A percentile compares a stretch with the other conserved stretches of the same genome.
Conservation (phyloP, 2,329 filamentous ascomycete genomes). For the Pestalotiopsis sp. region DNA sequence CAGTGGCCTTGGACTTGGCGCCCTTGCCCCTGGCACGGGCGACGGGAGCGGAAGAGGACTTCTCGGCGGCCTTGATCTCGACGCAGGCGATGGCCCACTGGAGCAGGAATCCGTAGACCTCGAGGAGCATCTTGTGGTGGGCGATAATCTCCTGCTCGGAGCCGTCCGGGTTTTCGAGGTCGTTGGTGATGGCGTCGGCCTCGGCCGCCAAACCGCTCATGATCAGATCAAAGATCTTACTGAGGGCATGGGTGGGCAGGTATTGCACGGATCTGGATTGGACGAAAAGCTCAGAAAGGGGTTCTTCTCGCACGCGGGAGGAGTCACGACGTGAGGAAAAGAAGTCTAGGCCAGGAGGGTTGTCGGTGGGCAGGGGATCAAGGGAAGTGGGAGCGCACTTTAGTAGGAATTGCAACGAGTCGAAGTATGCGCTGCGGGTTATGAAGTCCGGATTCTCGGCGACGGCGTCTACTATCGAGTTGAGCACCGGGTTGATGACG, state of each 20-base stretch:
- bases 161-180: slow-evolving; percentile 76
- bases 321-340: slow-evolving; percentile 13
- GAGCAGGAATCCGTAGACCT: slow-evolving; percentile 90
- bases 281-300: slow-evolving; percentile 65
- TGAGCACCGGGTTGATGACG: slow-evolving; percentile 82
- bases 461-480: slow-evolving; percentile 89
- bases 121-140: slow-evolving; percentile 88
- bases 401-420: slow-evolving; percentile 92
- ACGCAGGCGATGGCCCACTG: slow-evolving; percentile 97
- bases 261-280: slow-evolving; percentile 77
- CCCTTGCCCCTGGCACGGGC: slow-evolving; percentile 74
- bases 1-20: slow-evolving; percentile 73
- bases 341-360: slow-evolving; percentile 12
- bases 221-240: slow-evolving; percentile 90
- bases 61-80: slow-evolving; percentile 91
- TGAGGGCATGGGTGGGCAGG: slow-evolving; percentile 79
- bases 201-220: slow-evolving; percentile 85
- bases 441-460: slow-evolving; percentile 92
- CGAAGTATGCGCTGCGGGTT: slow-evolving; percentile 76
- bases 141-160: slow-evolving; percentile 79
- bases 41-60: slow-evolving; percentile 72
- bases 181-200: slow-evolving; percentile 81
- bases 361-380: slow-evolving; percentile 29
- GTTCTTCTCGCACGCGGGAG: slow-evolving; percentile 38
- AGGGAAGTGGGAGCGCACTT: slow-evolving; percentile 78